phyloP scores from a whole-genome alignment of 495 filamentous ascomycete species.

The Staphylotrichum tortipilum region DNA sequence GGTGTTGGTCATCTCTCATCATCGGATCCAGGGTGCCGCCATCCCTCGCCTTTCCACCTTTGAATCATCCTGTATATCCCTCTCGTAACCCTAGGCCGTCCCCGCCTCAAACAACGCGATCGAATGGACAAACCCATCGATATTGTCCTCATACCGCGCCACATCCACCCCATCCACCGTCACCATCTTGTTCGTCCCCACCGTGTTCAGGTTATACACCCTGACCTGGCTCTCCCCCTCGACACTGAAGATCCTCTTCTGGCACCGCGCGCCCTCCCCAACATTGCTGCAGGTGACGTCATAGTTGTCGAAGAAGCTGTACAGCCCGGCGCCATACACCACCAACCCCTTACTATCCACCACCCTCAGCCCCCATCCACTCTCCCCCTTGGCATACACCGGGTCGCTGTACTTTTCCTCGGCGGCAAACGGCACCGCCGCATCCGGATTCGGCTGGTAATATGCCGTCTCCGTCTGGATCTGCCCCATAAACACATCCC shows the following conservation, averaged over 20 bases:
- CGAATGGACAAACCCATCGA: slow-evolving; percentile 22
- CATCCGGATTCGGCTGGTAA: slow-evolving; percentile 60
- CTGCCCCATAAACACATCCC: slow-evolving; percentile 57
- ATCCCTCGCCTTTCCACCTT: background rate
- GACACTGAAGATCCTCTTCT: slow-evolving; percentile 52
- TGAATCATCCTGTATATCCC: background rate
- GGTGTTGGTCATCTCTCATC: background rate
- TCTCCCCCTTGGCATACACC: slow-evolving; percentile 45
- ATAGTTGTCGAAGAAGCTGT: slow-evolving; percentile 53
- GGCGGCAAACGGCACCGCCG: slow-evolving; percentile 54
- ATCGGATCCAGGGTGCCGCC: background rate
- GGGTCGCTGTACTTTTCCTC: slow-evolving; percentile 60
- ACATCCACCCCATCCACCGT: slow-evolving; percentile 41
- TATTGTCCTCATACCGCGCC: slow-evolving; percentile 45
- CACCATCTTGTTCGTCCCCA: slow-evolving; percentile 37
- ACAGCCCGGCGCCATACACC: slow-evolving; percentile 60
- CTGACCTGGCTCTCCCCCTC: slow-evolving; percentile 33
- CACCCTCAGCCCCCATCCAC: slow-evolving; percentile 47
- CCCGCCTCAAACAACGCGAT: slow-evolving; percentile 12
- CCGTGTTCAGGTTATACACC: slow-evolving; percentile 46
- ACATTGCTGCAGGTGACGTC: slow-evolving; percentile 27
- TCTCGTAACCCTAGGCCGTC: background rate
- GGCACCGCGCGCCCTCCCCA: slow-evolving; percentile 46
- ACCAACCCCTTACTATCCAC: slow-evolving; percentile 45
- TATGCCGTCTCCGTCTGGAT: slow-evolving; percentile 77